A percentile compares a stretch with the other conserved stretches of the same genome.
phyloP scores from a whole-genome alignment of 1,284 basidiomycete species.

The Peniophora sp. region DNA sequence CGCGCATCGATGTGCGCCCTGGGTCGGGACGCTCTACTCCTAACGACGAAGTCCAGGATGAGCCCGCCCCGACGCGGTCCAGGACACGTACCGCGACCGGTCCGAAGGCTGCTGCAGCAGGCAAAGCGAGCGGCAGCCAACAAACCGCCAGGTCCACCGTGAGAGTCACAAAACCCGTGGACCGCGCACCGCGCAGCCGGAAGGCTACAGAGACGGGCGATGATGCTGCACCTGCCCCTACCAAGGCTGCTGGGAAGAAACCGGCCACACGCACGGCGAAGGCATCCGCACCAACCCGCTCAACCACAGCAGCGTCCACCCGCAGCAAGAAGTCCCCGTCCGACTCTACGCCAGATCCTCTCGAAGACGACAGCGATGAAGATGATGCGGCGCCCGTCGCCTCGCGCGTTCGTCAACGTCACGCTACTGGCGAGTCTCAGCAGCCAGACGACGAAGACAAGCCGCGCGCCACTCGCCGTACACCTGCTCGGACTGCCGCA shows the following conservation, averaged over 20 bases:
- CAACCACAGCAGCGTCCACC: conserved; percentile 8
- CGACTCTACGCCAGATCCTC: conserved; percentile 13
- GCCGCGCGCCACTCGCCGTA: neutral
- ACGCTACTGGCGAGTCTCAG: conserved; percentile 1
- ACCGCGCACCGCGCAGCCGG: conserved; percentile 1
- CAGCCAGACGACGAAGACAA: neutral
- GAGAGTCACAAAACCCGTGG: neutral
- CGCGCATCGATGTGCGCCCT: neutral
- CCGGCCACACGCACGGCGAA: conserved; percentile 10
- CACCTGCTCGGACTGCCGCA: conserved; percentile 1
- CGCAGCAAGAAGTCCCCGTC: conserved; percentile 11
- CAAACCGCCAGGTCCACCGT: neutral
- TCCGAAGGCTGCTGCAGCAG: conserved; percentile 6
- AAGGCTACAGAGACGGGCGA: conserved; percentile 5
- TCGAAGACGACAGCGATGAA: conserved; percentile 12
- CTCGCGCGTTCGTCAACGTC: conserved; percentile 9
- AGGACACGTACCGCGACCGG: neutral
- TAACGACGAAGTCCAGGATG: conserved; percentile 12
- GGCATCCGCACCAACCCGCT: conserved; percentile 14
- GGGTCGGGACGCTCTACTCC: conserved; percentile 9
- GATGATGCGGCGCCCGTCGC: conserved; percentile 7
- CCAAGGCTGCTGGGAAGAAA: conserved; percentile 2
- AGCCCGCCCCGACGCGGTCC: neutral
- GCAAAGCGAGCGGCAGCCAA: conserved; percentile 3
- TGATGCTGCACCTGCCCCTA: conserved; percentile 4